phyloP scores from a whole-genome alignment of 2,329 filamentous ascomycete species.

The Cladosporium oxysporum region DNA sequence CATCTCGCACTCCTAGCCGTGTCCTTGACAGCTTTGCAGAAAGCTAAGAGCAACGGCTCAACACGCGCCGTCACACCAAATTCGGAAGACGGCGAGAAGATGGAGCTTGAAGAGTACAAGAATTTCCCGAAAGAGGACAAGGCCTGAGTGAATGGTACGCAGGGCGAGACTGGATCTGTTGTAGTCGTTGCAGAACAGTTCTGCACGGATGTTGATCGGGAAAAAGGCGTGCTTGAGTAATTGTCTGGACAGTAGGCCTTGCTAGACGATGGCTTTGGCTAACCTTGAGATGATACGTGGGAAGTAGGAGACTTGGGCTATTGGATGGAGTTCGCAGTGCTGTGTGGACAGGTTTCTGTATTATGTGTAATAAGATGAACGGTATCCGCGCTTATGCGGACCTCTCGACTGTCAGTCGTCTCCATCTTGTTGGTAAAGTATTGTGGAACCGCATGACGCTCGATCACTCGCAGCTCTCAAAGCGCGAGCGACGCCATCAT shows the following conservation, averaged over 20 bases:
- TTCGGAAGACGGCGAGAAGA: constrained; percentile 15
- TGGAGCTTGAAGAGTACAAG: constrained; percentile 16
- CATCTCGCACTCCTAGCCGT: constrained; percentile 35
- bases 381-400: not conserved
- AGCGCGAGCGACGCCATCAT: not conserved
- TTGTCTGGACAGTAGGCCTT: not conserved
- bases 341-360: not conserved
- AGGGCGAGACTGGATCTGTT: not conserved
- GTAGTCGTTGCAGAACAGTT: not conserved
- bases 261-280: not conserved
- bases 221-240: not conserved
- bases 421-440: not conserved
- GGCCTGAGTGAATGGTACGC: not conserved
- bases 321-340: not conserved
- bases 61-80: not conserved
- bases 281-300: not conserved
- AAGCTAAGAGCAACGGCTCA: not conserved
- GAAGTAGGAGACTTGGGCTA: not conserved
- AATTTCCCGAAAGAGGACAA: not conserved
- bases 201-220: not conserved
- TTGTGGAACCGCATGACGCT: not conserved
- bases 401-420: not conserved
- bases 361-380: not conserved
- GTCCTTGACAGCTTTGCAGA: not conserved
- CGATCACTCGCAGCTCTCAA: not conserved